These are phyloP conservation scores for Cladosporium oxysporum DNA, from an alignment of 2,329 filamentous ascomycete species.

Conservation along the genomic window DNA sequence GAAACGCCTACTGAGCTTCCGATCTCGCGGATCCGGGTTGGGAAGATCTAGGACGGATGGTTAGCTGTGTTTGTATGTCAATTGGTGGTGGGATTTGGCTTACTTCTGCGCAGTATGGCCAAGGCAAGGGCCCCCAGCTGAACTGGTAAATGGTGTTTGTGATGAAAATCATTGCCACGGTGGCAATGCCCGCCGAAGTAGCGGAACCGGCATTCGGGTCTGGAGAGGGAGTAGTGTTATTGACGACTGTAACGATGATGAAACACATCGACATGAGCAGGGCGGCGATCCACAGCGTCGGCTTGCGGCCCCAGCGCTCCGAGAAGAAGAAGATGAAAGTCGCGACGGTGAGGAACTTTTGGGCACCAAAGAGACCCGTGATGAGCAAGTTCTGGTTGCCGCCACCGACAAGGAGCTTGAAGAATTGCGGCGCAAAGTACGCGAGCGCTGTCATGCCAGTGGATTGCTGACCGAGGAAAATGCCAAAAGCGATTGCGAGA, in stretches of 20 bases:
- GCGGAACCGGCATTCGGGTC: constrained; percentile 28
- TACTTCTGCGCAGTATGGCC: constrained; percentile 46
- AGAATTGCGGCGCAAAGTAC: constrained; percentile 59
- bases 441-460: constrained; percentile 57
- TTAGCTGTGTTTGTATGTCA: not conserved
- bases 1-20: constrained; percentile 53
- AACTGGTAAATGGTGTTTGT: constrained; percentile 57
- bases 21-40: constrained; percentile 52
- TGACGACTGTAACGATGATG: constrained; percentile 38
- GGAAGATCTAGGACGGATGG: constrained; percentile 51
- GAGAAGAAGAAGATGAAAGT: constrained; percentile 55
- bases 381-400: constrained; percentile 51
- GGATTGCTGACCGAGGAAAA: constrained; percentile 57
- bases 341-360: constrained; percentile 54
- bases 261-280: constrained; percentile 41
- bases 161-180: constrained; percentile 58
- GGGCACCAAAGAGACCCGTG: constrained; percentile 56
- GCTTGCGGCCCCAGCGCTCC: constrained; percentile 48
- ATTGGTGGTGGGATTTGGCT: constrained; percentile 31
- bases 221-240: constrained; percentile 34
- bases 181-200: constrained; percentile 49
- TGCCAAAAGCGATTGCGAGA: constrained; percentile 47
- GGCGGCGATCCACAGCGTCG: constrained; percentile 31
- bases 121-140: constrained; percentile 56
- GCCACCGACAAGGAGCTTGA: constrained; percentile 52